Percentiles rank a stretch among this genome's conserved stretches.
phyloP scores from a whole-genome alignment of 2,329 filamentous ascomycete genomes.

The Paecilomyces formosus region DNA sequence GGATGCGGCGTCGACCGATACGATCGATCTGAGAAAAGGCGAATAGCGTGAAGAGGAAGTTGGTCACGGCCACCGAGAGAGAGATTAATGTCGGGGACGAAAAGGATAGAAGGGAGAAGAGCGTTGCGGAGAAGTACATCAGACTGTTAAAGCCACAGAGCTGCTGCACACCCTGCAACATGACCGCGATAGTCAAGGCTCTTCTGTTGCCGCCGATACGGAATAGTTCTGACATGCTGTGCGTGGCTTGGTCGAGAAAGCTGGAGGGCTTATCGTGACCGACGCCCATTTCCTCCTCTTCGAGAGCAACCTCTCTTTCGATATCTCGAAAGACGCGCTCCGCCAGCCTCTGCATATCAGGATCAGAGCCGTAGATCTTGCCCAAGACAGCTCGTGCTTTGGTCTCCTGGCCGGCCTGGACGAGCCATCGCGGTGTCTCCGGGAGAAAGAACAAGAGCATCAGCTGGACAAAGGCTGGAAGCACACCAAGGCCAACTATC shows the following conservation, averaged over 20 bases:
- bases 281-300: conserved; percentile 42
- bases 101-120: conserved; percentile 72
- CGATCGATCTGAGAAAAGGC: conserved; percentile 72
- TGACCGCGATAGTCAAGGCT: conserved; percentile 75
- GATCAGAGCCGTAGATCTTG: conserved; percentile 52
- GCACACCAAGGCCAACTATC: conserved; percentile 80
- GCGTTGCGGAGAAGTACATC: conserved; percentile 86
- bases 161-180: conserved; percentile 82
- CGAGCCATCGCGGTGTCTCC: conserved; percentile 83
- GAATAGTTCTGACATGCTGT: conserved; percentile 23
- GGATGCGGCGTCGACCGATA: conserved; percentile 68
- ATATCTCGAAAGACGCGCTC: conserved; percentile 61
- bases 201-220: conserved; percentile 47
- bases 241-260: conserved; percentile 14
- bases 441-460: conserved; percentile 65
- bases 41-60: conserved; percentile 70
- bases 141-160: conserved; percentile 84
- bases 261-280: conserved; percentile 12
- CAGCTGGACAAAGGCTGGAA: conserved; percentile 67
- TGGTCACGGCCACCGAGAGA: conserved; percentile 72
- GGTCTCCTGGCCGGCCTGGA: conserved; percentile 56
- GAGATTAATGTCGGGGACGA: conserved; percentile 71
- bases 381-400: conserved; percentile 60
- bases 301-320: conserved; percentile 65
- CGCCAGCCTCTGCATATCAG: conserved; percentile 42